Evolutionary conservation across 768 basidiomycete species (phyloP).

Genomic region (Hydnomerulius pinastri): DNA sequence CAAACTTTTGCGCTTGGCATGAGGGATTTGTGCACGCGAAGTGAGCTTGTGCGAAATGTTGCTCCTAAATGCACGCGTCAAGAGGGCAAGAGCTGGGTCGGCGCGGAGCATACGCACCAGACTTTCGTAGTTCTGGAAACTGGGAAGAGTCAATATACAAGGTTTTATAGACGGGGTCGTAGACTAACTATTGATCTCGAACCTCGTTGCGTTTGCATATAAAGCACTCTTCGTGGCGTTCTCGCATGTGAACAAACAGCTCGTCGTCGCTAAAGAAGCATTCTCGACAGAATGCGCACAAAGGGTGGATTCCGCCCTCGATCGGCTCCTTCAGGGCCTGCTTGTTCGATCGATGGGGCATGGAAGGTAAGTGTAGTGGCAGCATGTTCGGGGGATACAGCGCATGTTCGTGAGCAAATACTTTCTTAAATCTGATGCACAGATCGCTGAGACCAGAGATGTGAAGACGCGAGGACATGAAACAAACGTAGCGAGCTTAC

Average conservation of each 20-base stretch:
- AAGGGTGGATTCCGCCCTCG: slow-evolving; percentile 73
- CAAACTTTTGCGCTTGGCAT: slow-evolving; percentile 88
- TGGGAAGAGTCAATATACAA: slow-evolving; percentile 30
- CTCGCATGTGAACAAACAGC: slow-evolving; percentile 90
- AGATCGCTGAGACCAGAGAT: slow-evolving; percentile 57
- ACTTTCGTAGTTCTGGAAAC: slow-evolving; percentile 78
- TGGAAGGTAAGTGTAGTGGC: slow-evolving; percentile 75
- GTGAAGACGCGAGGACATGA: background rate
- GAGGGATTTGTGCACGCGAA: slow-evolving; percentile 70
- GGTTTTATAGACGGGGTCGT: no score
- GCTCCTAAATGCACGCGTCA: slow-evolving; percentile 48
- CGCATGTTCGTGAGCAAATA: slow-evolving; percentile 94
- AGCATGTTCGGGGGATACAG: slow-evolving; percentile 72
- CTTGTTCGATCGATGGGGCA: slow-evolving; percentile 44
- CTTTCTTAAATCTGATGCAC: slow-evolving; percentile 87
- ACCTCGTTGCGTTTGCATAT: slow-evolving; percentile 84
- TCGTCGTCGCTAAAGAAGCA: slow-evolving; percentile 95
- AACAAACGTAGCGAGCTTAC: slow-evolving; percentile 37
- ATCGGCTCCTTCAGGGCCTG: slow-evolving; percentile 52
- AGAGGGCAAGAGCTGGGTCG: background rate
- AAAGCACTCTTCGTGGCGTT: slow-evolving; percentile 95
- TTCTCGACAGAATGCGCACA: slow-evolving; percentile 89
- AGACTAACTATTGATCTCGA: slow-evolving; percentile 81
- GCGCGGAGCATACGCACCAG: slow-evolving; percentile 51
- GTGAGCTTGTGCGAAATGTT: slow-evolving; percentile 75